phyloP scores from a whole-genome alignment of 1,284 basidiomycete genomes.

The Leccinum angustisporum region DNA sequence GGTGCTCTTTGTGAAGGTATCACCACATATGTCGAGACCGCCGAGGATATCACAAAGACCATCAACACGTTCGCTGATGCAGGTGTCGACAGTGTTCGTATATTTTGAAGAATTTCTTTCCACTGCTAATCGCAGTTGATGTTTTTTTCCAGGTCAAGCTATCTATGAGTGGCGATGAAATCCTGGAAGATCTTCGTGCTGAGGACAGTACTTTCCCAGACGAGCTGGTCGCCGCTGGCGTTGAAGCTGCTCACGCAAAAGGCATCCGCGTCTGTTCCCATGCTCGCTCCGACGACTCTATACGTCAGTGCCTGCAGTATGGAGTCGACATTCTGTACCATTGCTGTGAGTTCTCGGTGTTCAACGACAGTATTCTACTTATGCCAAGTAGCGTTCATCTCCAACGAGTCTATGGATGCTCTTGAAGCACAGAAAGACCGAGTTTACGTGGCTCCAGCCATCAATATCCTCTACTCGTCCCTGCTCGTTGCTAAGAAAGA shows the following conservation, averaged over 20 bases:
- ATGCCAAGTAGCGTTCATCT: constrained; percentile 32
- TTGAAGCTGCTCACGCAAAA: constrained; percentile 32
- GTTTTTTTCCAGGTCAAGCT: constrained; percentile 25
- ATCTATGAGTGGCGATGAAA: constrained; percentile 38
- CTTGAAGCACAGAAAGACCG: constrained; percentile 35
- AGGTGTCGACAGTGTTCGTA: constrained; percentile 24
- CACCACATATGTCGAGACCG: constrained; percentile 30
- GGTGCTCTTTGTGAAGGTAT: constrained; percentile 34
- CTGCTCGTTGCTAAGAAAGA: constrained; percentile 26
- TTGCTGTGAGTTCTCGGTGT: constrained; percentile 18
- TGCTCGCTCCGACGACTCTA: constrained; percentile 32
- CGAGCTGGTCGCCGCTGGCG: constrained; percentile 30
- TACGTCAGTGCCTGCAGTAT: constrained; percentile 35
- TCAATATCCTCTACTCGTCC: constrained; percentile 35
- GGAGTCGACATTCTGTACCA: constrained; percentile 35
- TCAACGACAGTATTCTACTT: neutral
- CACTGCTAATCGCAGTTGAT: neutral
- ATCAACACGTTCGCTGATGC: constrained; percentile 23
- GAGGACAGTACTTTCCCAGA: constrained; percentile 37
- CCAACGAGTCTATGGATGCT: constrained; percentile 33
- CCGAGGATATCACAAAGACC: constrained; percentile 23
- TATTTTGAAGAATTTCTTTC: neutral
- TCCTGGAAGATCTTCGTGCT: constrained; percentile 35
- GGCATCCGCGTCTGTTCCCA: constrained; percentile 36
- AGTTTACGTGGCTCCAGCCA: constrained; percentile 31